phyloP scores from a whole-genome alignment of 495 filamentous ascomycete genomes.

The Bryoglossum gracile region DNA sequence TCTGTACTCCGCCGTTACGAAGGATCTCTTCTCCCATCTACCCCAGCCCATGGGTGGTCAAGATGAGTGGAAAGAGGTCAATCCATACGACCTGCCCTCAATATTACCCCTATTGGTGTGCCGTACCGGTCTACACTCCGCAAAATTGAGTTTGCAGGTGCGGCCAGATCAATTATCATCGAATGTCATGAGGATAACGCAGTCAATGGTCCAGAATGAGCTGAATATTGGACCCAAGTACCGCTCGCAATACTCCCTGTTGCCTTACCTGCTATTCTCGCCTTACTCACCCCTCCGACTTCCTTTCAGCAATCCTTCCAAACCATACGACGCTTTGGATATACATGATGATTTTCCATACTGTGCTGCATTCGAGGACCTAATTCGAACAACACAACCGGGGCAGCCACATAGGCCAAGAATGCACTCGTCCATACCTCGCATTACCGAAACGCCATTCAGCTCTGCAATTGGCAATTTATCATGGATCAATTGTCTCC shows the following conservation, averaged over 20 bases:
- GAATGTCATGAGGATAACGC: conserved; percentile 11
- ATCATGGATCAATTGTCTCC: conserved; percentile 6
- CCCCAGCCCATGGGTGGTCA: not conserved
- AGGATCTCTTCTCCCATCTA: conserved; percentile 14
- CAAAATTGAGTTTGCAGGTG: not conserved
- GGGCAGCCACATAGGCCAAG: not conserved
- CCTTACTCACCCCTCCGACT: conserved; percentile 31
- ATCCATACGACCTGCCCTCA: not conserved
- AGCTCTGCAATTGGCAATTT: not conserved
- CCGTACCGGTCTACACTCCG: too few species aligned
- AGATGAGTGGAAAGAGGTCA: conserved; percentile 1
- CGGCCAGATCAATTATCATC: conserved; percentile 6
- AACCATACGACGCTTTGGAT: not conserved
- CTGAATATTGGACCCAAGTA: conserved; percentile 2
- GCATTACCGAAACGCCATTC: not conserved
- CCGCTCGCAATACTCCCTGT: conserved; percentile 17
- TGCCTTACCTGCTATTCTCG: conserved; percentile 22
- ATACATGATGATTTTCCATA: conserved; percentile 19
- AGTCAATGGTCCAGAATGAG: conserved; percentile 7
- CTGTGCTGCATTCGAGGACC: conserved; percentile 31
- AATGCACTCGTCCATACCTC: not conserved
- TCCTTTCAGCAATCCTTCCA: not conserved
- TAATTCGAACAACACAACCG: conserved; percentile 22
- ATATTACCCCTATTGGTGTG: too few species aligned
- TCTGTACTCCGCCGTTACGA: conserved; percentile 18